Conservation (phyloP, 73 alveolate genomes). For the Paramecium caudatum region DNA sequence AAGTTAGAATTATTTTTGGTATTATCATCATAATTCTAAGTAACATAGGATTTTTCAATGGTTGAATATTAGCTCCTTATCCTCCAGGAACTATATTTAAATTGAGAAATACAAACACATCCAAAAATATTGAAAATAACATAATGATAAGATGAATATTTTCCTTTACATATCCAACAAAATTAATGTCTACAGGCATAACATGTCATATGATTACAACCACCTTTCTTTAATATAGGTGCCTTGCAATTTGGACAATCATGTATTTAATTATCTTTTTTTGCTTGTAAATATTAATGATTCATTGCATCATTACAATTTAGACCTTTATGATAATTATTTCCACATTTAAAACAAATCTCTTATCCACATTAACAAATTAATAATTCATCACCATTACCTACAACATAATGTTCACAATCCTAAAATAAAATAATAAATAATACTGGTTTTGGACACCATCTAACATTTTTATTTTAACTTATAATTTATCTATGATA, state of each 20-base stretch:
- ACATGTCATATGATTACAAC: constrained; percentile 62
- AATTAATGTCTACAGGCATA: constrained; percentile 25
- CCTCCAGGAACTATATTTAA: constrained; percentile 5
- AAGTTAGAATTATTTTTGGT: background rate
- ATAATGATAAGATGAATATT: background rate
- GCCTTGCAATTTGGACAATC: constrained; percentile 1
- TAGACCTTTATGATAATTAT: background rate
- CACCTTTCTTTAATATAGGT: constrained; percentile 11
- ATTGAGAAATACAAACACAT: background rate
- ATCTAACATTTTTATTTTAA: constrained; percentile 20
- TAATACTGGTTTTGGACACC: constrained; percentile 53
- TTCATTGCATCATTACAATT: constrained; percentile 27
- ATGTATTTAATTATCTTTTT: background rate
- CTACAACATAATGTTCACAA: constrained; percentile 29
- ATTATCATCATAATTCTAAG: background rate
- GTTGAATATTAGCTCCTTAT: background rate
- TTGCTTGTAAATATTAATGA: background rate
- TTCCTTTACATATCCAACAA: constrained; percentile 61
- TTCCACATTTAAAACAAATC: constrained; percentile 14
- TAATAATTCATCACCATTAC: constrained; percentile 23
- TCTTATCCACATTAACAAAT: background rate
- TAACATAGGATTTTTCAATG: constrained; percentile 3
- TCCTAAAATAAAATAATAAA: background rate
- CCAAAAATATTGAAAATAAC: constrained; percentile 51
- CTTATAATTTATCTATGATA: background rate